Evolutionary conservation across 441 rosid genomes (phyloP).

Genomic region (Gossypium trilobum): DNA sequence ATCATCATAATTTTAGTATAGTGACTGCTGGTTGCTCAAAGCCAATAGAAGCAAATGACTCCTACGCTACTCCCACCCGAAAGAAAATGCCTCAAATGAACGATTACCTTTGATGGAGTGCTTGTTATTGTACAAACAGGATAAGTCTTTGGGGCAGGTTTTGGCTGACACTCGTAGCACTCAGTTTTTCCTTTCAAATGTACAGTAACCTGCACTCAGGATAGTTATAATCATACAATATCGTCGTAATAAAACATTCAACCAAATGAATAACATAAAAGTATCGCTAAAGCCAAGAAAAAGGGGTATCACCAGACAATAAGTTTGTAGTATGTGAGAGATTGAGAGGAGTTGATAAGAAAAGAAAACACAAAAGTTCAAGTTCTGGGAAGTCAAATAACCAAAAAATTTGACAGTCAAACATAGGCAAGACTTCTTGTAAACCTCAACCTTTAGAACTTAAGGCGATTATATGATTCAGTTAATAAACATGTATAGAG

Average conservation of each 20-base stretch:
- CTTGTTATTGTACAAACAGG: conserved; percentile 98
- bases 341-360: neutral
- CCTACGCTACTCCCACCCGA: neutral
- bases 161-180: conserved; percentile 91
- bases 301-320: neutral
- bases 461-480: neutral
- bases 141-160: conserved; percentile 90
- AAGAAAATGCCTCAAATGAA: neutral
- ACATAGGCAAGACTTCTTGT: neutral
- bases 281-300: neutral
- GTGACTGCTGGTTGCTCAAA: neutral
- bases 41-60: neutral
- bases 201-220: conserved; percentile 61
- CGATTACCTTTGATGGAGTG: conserved; percentile 85
- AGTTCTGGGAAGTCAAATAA: neutral
- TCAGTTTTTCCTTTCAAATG: conserved; percentile 89
- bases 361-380: neutral
- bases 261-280: neutral
- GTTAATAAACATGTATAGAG: neutral
- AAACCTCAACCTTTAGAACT: neutral
- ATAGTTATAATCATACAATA: conserved; percentile 6
- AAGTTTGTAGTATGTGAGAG: neutral
- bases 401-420: neutral
- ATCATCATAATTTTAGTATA: neutral
- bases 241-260: conserved; percentile 9